A percentile compares a stretch with the other conserved stretches of the same genome.
phyloP scores from a whole-genome alignment of 441 rosid genomes.

The Arabidopsis lyrata region DNA sequence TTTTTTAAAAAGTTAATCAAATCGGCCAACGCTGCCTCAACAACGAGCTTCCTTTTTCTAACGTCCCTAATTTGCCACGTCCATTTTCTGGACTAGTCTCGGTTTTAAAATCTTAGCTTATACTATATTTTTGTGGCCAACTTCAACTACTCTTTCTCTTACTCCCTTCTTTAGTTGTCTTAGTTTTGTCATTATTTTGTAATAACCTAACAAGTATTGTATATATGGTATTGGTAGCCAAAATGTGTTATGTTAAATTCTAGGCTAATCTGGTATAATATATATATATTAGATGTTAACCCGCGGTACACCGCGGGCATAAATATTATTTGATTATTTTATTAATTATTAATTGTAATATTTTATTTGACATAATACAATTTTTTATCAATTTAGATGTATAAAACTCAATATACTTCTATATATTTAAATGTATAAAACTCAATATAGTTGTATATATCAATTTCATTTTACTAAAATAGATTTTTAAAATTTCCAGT shows the following conservation, averaged over 20 bases:
- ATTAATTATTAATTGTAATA: too few relatives aligned
- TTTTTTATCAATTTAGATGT: too few relatives aligned
- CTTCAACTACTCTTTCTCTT: neutral
- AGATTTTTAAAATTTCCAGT: too few relatives aligned
- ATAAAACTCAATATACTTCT: too few relatives aligned
- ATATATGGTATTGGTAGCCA: neutral
- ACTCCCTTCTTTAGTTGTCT: neutral
- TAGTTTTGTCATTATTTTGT: neutral
- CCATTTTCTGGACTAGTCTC: neutral
- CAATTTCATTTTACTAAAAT: too few relatives aligned
- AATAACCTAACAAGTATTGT: neutral
- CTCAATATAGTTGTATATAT: too few relatives aligned
- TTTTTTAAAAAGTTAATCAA: neutral
- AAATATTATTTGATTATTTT: too few relatives aligned
- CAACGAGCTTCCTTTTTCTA: constrained; percentile 21
- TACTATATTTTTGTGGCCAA: constrained; percentile 3
- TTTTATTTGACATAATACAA: too few relatives aligned
- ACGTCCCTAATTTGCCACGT: constrained; percentile 39
- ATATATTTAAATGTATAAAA: too few relatives aligned
- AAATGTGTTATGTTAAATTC: neutral
- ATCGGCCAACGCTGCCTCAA: neutral
- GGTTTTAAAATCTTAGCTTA: neutral
- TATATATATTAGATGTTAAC: too few relatives aligned
- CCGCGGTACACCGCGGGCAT: too few relatives aligned
- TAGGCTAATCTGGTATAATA: neutral